Evolutionary conservation across 805 yeast genomes (phyloP).

Genomic region (Candida montana): DNA sequence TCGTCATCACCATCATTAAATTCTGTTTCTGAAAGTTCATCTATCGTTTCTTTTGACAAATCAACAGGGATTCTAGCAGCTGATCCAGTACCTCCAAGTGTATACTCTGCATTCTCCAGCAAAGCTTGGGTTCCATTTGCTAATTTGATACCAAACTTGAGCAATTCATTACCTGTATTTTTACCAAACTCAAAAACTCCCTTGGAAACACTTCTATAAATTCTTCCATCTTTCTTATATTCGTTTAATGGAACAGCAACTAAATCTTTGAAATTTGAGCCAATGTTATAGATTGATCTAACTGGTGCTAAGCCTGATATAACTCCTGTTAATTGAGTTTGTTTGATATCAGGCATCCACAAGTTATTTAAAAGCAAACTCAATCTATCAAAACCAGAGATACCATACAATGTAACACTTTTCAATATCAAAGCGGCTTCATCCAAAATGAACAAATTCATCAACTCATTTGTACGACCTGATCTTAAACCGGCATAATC

Average conservation of each 20-base stretch:
- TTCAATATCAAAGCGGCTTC: slow-evolving; percentile 71
- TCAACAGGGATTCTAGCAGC: slow-evolving; percentile 34
- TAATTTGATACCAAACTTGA: slow-evolving; percentile 76
- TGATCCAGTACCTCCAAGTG: slow-evolving; percentile 70
- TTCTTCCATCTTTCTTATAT: slow-evolving; percentile 65
- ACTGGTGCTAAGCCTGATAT: slow-evolving; percentile 83
- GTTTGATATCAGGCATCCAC: slow-evolving; percentile 86
- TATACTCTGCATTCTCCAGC: slow-evolving; percentile 74
- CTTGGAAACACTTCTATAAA: slow-evolving; percentile 64
- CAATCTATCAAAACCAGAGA: slow-evolving; percentile 65
- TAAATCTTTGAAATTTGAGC: slow-evolving; percentile 71
- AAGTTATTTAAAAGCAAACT: slow-evolving; percentile 50
- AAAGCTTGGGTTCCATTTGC: slow-evolving; percentile 85
- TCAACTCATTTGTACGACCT: slow-evolving; percentile 80
- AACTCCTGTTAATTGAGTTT: slow-evolving; percentile 76
- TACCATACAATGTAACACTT: slow-evolving; percentile 62
- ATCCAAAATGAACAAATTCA: slow-evolving; percentile 84
- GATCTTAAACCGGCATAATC: slow-evolving; percentile 82
- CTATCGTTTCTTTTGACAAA: slow-evolving; percentile 18
- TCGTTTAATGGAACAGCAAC: slow-evolving; percentile 71
- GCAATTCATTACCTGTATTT: slow-evolving; percentile 73
- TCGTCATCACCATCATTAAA: slow-evolving; percentile 27
- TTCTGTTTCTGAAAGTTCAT: slow-evolving; percentile 33
- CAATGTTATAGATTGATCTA: slow-evolving; percentile 67
- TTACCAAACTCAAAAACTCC: slow-evolving; percentile 71